Evolutionary conservation across 805 yeast genomes (phyloP).

Genomic region (Zygoascus ofunaensis): DNA sequence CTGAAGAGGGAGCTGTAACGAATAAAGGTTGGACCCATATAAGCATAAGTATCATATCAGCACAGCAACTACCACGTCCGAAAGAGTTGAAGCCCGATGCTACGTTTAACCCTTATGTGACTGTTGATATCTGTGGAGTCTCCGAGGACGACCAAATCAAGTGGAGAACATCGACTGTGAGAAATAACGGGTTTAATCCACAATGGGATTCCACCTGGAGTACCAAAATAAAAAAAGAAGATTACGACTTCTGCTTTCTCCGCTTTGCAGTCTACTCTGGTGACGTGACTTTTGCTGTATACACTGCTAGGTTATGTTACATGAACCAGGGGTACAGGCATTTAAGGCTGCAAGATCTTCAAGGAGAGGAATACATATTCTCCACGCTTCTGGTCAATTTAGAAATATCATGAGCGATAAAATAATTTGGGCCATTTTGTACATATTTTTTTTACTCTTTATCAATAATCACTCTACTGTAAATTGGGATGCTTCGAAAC

Average conservation of each 20-base stretch:
- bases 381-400: conserved; percentile 38
- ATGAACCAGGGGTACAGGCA: conserved; percentile 76
- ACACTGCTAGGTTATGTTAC: conserved; percentile 51
- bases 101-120: conserved; percentile 51
- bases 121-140: conserved; percentile 48
- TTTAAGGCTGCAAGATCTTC: conserved; percentile 60
- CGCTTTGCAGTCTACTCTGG: conserved; percentile 29
- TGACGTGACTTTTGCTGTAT: conserved; percentile 43
- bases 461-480: too few species aligned
- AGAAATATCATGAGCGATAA: neutral
- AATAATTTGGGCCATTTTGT: too few species aligned
- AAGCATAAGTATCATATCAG: conserved; percentile 46
- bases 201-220: conserved; percentile 58
- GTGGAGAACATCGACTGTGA: conserved; percentile 13
- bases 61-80: conserved; percentile 75
- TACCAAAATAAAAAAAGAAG: conserved; percentile 29
- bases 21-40: neutral
- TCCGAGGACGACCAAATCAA: conserved; percentile 6
- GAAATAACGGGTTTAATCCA: conserved; percentile 78
- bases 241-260: conserved; percentile 28
- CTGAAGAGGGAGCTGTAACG: neutral
- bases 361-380: conserved; percentile 70
- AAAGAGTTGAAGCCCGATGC: conserved; percentile 39
- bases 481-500: too few species aligned
- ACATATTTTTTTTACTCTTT: too few species aligned